Base-by-base conservation (phyloP, 805 yeast species). In the Saccharomycopsis malanga region DNA sequence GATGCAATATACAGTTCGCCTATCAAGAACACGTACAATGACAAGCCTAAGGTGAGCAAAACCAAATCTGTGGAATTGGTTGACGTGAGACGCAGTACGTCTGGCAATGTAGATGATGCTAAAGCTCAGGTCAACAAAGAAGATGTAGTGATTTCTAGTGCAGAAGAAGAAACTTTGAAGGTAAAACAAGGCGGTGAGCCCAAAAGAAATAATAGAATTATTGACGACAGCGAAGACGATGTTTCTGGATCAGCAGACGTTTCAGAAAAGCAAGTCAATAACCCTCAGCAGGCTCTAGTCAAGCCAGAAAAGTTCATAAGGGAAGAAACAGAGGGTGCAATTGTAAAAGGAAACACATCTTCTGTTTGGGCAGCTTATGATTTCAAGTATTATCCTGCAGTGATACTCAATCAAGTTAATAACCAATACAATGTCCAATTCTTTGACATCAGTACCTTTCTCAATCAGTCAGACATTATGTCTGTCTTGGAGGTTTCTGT, bases 301-400 rank as follows among this genome's bases (percentile, higher is more conserved):
- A 32, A 21, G n/a, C n/a, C n/a, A n/a, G n/a, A n/a, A n/a, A n/a
- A n/a, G n/a, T n/a, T n/a, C n/a, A n/a, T n/a, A 23, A 32, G 20
- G 18, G 45, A 32, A 34, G 21, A 27, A 27, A 27, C 30, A 27
- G 12, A 7, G 12, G 30, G 7, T 9, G 30, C 30, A 27, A 27
- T 9, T 27, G n/a, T 27, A 27, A 12, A 27, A 27, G 12, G 7
- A 27, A 7, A n/a, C 17, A n/a, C 9, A 18, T n/a, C 39, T 4
- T 29, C 49, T 4, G 80, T 79, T 1, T 79, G 82, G 82, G 77
- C 76, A 10, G 66, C 68, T 14, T 71, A 69, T 53, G 68, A 70
- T 47, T 64, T 73, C 36, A 71, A 69, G 39, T 67, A 68, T 58
- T 77, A 72, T 52, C 75, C 84, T 0, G 86, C 81, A 0, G 56